Evolutionary conservation across 75 land plant species (phyloP), one percentile per base, ranked within the genome.

Genomic region (Azolla pinnata): DNA sequence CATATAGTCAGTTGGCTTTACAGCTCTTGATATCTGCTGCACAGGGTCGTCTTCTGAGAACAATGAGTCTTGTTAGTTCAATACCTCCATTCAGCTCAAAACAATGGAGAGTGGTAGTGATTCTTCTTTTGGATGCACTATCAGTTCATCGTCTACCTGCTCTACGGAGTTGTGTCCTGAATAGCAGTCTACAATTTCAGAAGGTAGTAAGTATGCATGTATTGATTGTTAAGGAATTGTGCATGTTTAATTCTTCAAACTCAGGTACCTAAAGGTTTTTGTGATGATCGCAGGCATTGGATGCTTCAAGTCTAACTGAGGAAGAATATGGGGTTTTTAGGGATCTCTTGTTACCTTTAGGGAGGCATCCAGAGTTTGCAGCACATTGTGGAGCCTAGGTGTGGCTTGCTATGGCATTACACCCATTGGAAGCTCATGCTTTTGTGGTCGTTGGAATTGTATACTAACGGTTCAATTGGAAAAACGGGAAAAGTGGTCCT

Each of bases 31-130:
- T 8, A 35, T 29, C 27, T 60, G 45, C 0, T 8, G 62, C 16
- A 21, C 96, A 89, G 96, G 84, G 67, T 2, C 68, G 56, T 31
- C 55, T 90, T 38, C 19, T 90, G 63, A 79, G 68, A 0, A 81
- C 96, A 61, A 80, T 90, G 91, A 68, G 87, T 29, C 79, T 90
- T 62, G n/a, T 74, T 24, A 80, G 86, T 32, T 70, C 90, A 47
- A 57, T 90, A 42, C 96, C 96, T 29, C 53, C 85, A 21, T 80
- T 90, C 57, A 72, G 75, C 54, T 63, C 57, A 29, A 86, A 77
- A 33, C 84, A 86, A 49, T 86, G 96, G 96, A 84, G 76, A 28
- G 71, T 86, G 54, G 68, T 90, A 30, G 65, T 59, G 1, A 60
- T 81, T 20, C 57, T 90, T 29, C 73, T 90, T 31, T 54, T 90